A percentile compares a stretch with the other conserved stretches of the same genome.
Conservation (phyloP, 345 rosid species). For the Lagerstroemia speciosa region DNA sequence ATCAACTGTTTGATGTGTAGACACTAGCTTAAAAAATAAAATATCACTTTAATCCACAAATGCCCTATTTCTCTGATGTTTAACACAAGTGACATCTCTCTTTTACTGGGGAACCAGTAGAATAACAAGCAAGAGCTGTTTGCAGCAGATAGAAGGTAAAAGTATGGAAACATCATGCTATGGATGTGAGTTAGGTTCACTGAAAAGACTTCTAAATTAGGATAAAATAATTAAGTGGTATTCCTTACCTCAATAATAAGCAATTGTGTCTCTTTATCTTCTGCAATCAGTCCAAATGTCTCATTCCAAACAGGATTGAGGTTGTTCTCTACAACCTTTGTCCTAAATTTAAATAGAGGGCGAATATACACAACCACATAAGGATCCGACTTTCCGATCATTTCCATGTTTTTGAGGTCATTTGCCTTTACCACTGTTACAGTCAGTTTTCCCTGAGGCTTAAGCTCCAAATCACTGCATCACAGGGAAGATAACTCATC, state of each 20-base stretch:
- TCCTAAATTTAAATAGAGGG: constrained; percentile 78
- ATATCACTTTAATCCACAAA: background rate
- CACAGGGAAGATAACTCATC: background rate
- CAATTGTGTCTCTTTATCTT: constrained; percentile 94
- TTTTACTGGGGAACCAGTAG: background rate
- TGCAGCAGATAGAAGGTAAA: background rate
- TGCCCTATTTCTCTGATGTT: background rate
- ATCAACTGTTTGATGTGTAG: background rate
- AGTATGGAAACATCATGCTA: background rate
- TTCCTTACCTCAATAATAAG: constrained; percentile 61
- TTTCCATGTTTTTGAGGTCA: constrained; percentile 91
- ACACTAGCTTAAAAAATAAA: background rate
- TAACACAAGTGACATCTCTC: background rate
- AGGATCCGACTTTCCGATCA: constrained; percentile 99
- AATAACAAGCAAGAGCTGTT: background rate
- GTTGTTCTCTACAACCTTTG: constrained; percentile 76
- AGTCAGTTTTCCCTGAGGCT: constrained; percentile 79
- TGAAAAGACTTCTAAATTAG: constrained; percentile 3
- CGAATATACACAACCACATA: constrained; percentile 65
- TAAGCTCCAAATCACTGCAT: constrained; percentile 90
- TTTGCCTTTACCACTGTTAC: constrained; percentile 70
- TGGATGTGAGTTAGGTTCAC: background rate
- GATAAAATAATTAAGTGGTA: constrained; percentile 4
- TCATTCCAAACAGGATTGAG: constrained; percentile 92
- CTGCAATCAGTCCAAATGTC: constrained; percentile 76